Conservation (phyloP, 257 asterid species). For the Gardenia jasminoides region DNA sequence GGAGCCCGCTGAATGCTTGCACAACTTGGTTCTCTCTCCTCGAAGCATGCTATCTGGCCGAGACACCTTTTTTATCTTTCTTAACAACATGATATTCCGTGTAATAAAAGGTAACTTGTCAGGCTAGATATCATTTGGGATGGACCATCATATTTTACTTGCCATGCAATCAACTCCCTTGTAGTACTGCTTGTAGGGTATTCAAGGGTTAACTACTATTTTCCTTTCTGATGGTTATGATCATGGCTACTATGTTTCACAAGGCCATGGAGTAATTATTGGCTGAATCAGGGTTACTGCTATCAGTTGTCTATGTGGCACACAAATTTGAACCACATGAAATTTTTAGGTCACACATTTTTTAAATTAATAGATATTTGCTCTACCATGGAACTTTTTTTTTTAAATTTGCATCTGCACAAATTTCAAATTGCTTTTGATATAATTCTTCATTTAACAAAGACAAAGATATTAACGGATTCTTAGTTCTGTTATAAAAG, state of each 20-base stretch:
- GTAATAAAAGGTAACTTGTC: conserved; percentile 34
- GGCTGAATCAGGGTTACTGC: neutral
- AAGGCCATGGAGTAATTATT: neutral
- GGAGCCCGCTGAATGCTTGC: conserved; percentile 60
- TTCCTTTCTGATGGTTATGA: neutral
- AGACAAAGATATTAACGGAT: neutral
- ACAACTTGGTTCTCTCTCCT: conserved; percentile 46
- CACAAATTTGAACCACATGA: neutral
- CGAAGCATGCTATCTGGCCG: conserved; percentile 43
- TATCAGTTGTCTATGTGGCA: neutral
- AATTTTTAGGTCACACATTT: neutral
- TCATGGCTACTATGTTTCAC: neutral
- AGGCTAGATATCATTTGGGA: neutral
- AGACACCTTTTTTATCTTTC: conserved; percentile 36
- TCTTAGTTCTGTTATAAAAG: neutral
- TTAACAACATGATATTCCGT: conserved; percentile 42
- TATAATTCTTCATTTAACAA: neutral
- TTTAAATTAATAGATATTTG: neutral
- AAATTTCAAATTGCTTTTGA: neutral
- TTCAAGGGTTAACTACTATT: neutral
- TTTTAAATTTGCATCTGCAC: neutral
- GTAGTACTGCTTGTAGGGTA: neutral
- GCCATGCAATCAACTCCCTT: neutral
- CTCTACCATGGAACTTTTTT: neutral
- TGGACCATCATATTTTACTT: neutral